Conservation (phyloP, 352 stramenopile genomes). For the Nothophytophthora sp. region DNA sequence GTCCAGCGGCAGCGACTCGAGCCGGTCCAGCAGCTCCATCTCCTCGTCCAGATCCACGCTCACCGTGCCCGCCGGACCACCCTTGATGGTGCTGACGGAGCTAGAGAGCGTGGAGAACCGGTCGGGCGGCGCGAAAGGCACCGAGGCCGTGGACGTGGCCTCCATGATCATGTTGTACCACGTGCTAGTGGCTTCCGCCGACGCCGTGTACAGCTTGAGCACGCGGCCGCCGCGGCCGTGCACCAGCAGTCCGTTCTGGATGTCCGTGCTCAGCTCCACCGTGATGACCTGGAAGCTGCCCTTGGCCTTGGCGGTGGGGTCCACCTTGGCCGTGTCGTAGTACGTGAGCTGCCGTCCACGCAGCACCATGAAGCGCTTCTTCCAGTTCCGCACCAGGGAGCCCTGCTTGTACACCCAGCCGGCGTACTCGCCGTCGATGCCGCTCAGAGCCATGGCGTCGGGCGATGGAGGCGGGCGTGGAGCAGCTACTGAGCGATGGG, state of each 20-base stretch:
- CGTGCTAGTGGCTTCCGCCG: conserved; percentile 58
- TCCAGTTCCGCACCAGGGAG: conserved; percentile 81
- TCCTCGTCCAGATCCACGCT: conserved; percentile 52
- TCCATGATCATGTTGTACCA: conserved; percentile 83
- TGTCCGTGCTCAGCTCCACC: conserved; percentile 76
- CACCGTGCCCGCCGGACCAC: neutral
- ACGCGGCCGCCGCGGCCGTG: conserved; percentile 79
- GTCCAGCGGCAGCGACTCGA: conserved; percentile 59
- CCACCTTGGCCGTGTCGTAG: conserved; percentile 76
- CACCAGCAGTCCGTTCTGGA: conserved; percentile 83
- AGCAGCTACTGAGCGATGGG: too few relatives aligned
- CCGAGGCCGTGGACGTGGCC: conserved; percentile 34
- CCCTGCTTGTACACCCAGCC: conserved; percentile 89
- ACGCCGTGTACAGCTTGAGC: conserved; percentile 88
- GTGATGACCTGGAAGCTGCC: conserved; percentile 87
- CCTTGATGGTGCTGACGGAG: conserved; percentile 13
- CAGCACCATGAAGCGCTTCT: conserved; percentile 88
- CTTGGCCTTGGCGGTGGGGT: conserved; percentile 63
- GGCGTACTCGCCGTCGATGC: conserved; percentile 55
- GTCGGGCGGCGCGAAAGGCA: conserved; percentile 23
- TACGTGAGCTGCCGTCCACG: conserved; percentile 81
- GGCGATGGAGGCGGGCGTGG: too few relatives aligned
- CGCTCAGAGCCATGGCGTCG: conserved; percentile 30
- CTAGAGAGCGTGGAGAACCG: conserved; percentile 55
- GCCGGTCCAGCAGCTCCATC: conserved; percentile 48